Conservation (phyloP, 148 eudicot species). For the Vaccinium corymbosum region DNA sequence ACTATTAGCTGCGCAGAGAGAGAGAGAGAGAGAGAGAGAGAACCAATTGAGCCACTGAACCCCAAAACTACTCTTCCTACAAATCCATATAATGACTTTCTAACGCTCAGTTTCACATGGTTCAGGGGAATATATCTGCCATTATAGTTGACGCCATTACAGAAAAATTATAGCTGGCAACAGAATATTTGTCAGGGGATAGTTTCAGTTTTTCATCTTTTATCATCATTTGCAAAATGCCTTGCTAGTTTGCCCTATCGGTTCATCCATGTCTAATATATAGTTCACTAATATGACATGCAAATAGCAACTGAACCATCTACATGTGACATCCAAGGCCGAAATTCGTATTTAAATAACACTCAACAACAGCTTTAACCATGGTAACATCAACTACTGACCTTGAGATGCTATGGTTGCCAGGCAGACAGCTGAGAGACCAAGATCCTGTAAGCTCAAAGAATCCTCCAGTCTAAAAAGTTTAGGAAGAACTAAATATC, state of each 20-base stretch:
- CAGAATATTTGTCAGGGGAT: background rate
- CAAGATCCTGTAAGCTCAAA: slow-evolving; percentile 64
- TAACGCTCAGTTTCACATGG: background rate
- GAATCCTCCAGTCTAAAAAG: slow-evolving; percentile 68
- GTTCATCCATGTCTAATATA: background rate
- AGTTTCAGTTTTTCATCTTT: background rate
- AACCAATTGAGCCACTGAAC: background rate
- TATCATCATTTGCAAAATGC: background rate
- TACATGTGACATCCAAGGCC: background rate
- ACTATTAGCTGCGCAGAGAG: slow-evolving; percentile 38
- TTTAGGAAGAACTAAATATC: slow-evolving; percentile 37
- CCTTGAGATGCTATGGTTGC: slow-evolving; percentile 90
- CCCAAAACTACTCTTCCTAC: background rate
- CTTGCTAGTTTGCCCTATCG: background rate
- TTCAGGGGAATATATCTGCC: background rate
- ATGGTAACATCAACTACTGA: slow-evolving; percentile 28
- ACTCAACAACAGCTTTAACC: background rate
- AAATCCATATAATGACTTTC: background rate
- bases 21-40: background rate
- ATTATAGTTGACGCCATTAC: background rate
- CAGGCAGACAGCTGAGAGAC: slow-evolving; percentile 75
- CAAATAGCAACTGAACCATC: background rate
- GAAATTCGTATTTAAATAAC: background rate
- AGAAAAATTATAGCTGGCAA: background rate
- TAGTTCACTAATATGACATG: background rate